Base-by-base conservation (phyloP, 1,139 yeast genomes). In the Scheffersomyces lignicola region DNA sequence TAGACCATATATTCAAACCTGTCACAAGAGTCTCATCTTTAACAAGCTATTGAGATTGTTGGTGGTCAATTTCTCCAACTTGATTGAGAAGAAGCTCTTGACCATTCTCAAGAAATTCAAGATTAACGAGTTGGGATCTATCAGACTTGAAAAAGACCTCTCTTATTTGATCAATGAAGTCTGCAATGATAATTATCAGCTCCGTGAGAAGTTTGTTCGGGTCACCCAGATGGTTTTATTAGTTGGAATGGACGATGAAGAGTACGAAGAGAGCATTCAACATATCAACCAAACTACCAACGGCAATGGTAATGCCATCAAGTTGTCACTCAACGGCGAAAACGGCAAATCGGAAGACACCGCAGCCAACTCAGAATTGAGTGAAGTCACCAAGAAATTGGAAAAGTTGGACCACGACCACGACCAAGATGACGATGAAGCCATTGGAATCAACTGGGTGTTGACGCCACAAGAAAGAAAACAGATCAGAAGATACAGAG, bases 221-320 rank as follows among this genome's bases (percentile, higher is more conserved):
- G 80, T 88, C 3, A 88, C 96, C 0, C 97, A 90, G 56, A 72
- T 90, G 31, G 84, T 88, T 7, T 75, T 87, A 65, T 66, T 88
- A 31, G 69, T 89, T 26, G 94, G 96, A 2, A 73, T 88, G 66
- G 96, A 88, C 47, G 92, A 85, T 41, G 92, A 83, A 36, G 95
- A 85, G 47, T 70, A 69, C 38, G 73, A 65, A 30, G 64, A 68
- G 44, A 64, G 69, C 38, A 48, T 54, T 22, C 53, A 54, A 27
- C 56, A 49, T 20, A 36, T 36, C 8, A 32, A 21, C 14, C 38
- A 29, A 24, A 23, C 15, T 13, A 15, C 29, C 5, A 24, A 11
- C 16, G 18, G 13, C n/a, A 26, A 26, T 26, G 20, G 20, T 5
- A 20, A 20, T 20, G 23, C 23, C 23, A 20, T 10, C 6, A 14